Evolutionary conservation across 2,329 filamentous ascomycete species (phyloP).

Genomic region (Erysiphe pulchra): DNA sequence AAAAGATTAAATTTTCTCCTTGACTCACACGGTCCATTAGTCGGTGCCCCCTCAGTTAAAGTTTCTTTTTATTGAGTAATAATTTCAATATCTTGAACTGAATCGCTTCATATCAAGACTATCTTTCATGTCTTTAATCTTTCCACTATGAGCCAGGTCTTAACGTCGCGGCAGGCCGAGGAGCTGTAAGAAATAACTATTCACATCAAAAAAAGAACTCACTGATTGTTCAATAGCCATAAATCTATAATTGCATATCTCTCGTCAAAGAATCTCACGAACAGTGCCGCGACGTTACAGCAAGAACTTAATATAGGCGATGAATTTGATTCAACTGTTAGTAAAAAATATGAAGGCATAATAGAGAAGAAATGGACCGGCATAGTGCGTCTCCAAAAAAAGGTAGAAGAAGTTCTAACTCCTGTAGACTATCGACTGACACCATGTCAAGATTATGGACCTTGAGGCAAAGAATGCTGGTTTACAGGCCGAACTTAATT

Average conservation of each 20-base stretch:
- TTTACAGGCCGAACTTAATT: slow-evolving; percentile 66
- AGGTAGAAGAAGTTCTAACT: slow-evolving; percentile 26
- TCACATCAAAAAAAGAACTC: slow-evolving; percentile 3
- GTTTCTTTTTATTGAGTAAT: too few species aligned
- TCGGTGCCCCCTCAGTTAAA: too few species aligned
- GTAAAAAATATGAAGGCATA: slow-evolving; percentile 83
- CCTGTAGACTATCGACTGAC: slow-evolving; percentile 1
- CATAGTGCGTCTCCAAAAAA: slow-evolving; percentile 82
- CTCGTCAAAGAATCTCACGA: slow-evolving; percentile 42
- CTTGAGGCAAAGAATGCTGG: slow-evolving; percentile 49
- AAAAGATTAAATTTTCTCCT: too few species aligned
- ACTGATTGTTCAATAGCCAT: slow-evolving; percentile 30
- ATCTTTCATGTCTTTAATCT: slow-evolving; percentile 9
- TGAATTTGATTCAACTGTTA: slow-evolving; percentile 50
- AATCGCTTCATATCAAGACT: not conserved
- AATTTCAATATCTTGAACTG: too few species aligned
- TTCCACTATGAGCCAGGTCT: slow-evolving; percentile 40
- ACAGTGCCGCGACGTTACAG: slow-evolving; percentile 44
- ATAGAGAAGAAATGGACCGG: slow-evolving; percentile 98
- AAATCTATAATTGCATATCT: slow-evolving; percentile 87
- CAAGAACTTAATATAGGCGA: slow-evolving; percentile 48
- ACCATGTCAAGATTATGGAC: slow-evolving; percentile 58
- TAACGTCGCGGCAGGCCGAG: slow-evolving; percentile 62
- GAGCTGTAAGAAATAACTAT: slow-evolving; percentile 41
- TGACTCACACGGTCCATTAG: too few species aligned